A percentile compares a stretch with the other conserved stretches of the same genome.
Conservation (phyloP, 495 filamentous ascomycete species). For the Talaromyces wortmannii region DNA sequence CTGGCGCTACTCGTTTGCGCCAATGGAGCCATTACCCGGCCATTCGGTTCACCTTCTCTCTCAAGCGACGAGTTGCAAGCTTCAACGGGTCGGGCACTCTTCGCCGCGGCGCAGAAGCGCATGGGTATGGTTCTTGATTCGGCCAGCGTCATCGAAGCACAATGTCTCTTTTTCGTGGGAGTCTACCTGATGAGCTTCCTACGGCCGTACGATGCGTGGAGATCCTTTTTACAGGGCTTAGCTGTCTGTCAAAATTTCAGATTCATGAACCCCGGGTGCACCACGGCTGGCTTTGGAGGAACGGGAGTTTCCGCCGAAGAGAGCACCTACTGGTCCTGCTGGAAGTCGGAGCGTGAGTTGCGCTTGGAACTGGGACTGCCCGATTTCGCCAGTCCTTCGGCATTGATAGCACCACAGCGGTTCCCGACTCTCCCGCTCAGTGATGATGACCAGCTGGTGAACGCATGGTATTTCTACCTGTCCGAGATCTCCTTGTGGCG, state of each 20-base stretch:
- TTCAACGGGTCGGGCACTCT: background rate
- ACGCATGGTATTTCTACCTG: conserved; percentile 27
- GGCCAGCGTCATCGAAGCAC: conserved; percentile 11
- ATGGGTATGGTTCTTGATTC: conserved; percentile 10
- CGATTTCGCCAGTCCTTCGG: conserved; percentile 6
- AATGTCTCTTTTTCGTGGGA: conserved; percentile 18
- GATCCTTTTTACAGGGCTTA: conserved; percentile 19
- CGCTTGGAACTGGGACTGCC: conserved; percentile 15
- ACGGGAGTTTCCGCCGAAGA: conserved; percentile 8
- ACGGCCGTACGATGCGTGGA: conserved; percentile 13
- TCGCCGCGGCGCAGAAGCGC: conserved; percentile 2
- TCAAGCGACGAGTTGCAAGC: background rate
- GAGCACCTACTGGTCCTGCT: conserved; percentile 23
- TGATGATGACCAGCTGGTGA: background rate
- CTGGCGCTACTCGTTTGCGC: conserved; percentile 17
- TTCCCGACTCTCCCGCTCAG: conserved; percentile 16
- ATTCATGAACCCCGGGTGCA: background rate
- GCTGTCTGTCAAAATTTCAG: conserved; percentile 3
- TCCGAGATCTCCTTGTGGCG: conserved; percentile 23
- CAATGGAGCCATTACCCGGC: conserved; percentile 5
- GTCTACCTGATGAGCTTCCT: conserved; percentile 16
- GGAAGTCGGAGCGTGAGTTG: conserved; percentile 24
- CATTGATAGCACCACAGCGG: conserved; percentile 10
- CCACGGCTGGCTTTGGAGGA: background rate
- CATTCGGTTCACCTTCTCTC: background rate